phyloP scores from a whole-genome alignment of 192 early-diverging fungal genomes.

The Gryganskiella cystojenkinii region DNA sequence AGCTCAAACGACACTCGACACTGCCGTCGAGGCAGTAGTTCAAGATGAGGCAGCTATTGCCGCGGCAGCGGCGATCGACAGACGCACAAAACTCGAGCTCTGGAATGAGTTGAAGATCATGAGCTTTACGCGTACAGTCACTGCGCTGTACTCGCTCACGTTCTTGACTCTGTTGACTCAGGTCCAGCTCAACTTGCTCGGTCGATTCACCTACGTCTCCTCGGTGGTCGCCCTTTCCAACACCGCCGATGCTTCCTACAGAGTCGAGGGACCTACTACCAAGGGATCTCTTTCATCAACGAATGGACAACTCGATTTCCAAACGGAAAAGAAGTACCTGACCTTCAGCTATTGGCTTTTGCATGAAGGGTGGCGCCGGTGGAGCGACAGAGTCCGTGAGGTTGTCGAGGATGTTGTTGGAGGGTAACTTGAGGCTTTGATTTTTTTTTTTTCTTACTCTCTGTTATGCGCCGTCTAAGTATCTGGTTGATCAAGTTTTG shows the following conservation, averaged over 20 bases:
- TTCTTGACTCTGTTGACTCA: constrained; percentile 87
- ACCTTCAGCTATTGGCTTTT: constrained; percentile 93
- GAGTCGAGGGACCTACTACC: constrained; percentile 40
- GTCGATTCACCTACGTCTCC: constrained; percentile 88
- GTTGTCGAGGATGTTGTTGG: constrained; percentile 74
- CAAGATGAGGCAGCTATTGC: constrained; percentile 3
- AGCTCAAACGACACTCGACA: no score
- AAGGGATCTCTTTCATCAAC: constrained; percentile 38
- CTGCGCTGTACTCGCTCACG: constrained; percentile 87
- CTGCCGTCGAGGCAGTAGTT: not conserved
- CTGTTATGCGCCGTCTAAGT: not conserved
- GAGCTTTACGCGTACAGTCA: constrained; percentile 90
- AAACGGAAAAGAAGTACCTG: constrained; percentile 85
- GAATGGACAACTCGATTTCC: constrained; percentile 57
- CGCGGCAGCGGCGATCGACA: constrained; percentile 23
- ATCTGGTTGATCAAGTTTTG: not conserved
- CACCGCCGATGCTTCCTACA: constrained; percentile 59
- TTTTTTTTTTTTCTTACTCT: not conserved
- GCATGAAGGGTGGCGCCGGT: constrained; percentile 85
- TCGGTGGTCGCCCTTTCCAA: constrained; percentile 69
- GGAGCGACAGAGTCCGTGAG: constrained; percentile 69
- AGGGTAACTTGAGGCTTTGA: constrained; percentile 59
- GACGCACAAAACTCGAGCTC: constrained; percentile 73
- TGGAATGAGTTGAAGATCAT: constrained; percentile 93
- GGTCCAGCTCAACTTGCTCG: constrained; percentile 91